Percentiles rank a stretch among this genome's conserved stretches.
phyloP scores from a whole-genome alignment of 331 rosid species.

The Quercus phellos region DNA sequence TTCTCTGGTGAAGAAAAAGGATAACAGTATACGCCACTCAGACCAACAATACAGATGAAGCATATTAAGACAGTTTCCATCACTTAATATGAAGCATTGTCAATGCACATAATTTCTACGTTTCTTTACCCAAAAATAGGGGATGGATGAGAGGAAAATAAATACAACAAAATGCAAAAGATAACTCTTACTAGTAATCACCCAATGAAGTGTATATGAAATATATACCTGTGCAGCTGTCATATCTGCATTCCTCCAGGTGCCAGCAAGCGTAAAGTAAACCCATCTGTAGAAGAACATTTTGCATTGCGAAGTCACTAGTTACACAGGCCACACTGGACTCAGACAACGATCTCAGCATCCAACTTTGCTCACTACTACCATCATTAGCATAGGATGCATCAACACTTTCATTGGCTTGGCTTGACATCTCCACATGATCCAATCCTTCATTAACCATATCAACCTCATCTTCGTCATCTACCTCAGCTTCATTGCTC shows the following conservation, averaged over 20 bases:
- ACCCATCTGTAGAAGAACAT: slow-evolving; percentile 93
- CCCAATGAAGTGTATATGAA: neutral
- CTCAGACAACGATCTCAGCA: slow-evolving; percentile 79
- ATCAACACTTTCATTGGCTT: slow-evolving; percentile 52
- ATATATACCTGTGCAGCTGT: slow-evolving; percentile 68
- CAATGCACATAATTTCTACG: neutral
- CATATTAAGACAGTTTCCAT: neutral
- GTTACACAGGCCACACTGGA: slow-evolving; percentile 88
- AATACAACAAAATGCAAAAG: neutral
- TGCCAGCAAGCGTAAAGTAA: slow-evolving; percentile 79
- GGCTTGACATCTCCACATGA: slow-evolving; percentile 49
- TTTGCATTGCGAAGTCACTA: slow-evolving; percentile 93
- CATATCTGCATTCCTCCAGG: slow-evolving; percentile 91
- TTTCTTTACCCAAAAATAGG: neutral
- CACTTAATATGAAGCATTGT: neutral
- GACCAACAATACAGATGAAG: neutral
- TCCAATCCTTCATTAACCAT: slow-evolving; percentile 28
- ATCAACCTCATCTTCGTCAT: slow-evolving; percentile 28
- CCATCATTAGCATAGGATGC: slow-evolving; percentile 54
- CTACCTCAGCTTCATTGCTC: slow-evolving; percentile 12
- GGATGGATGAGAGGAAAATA: too few species aligned
- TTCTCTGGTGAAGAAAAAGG: neutral
- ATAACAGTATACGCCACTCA: neutral
- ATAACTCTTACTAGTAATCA: neutral
- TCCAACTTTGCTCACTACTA: slow-evolving; percentile 85